Evolutionary conservation across 2,329 filamentous ascomycete species (phyloP), one percentile per base, ranked within the genome.

Genomic region (Neofusicoccum sp.): DNA sequence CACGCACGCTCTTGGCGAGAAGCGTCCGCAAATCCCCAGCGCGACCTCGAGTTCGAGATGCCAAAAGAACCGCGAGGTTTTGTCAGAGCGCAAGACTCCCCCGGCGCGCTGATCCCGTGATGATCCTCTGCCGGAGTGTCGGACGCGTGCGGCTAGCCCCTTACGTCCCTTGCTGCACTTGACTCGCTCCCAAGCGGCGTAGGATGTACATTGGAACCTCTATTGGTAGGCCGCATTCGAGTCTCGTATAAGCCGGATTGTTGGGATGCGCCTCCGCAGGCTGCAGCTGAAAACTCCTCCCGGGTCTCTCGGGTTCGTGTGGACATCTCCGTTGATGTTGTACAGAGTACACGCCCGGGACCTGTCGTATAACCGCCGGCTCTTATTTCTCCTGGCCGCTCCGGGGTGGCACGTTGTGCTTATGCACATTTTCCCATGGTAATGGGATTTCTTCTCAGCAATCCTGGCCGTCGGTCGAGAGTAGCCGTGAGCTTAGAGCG

Each of bases 381-480:
- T 20, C 3, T 12, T 20, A 30, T 12, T 33, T 56, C 51, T 56
- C 51, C 38, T 44, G 38, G 38, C 43, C 26, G 51, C 51, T n/a
- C 49, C 33, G 24, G 49, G 49, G 36, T 54, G 34, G 49, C 51
- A 56, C 51, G 38, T 56, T 56, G 51, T 56, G 51, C 51, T 41
- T 33, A 56, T 56, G 51, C 51, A 56, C 51, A 56, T 41, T 56
- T 20, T 43, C 51, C 51, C 51, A 56, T 56, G 51, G 51, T 56
- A 56, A 56, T 3, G 51, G 38, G 26, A 43, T 33, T 12, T 24
- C 51, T 43, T 8, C 38, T 44, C 4, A 5, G 31, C 51, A 7
- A 56, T 34, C 51, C 38, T 44, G 38, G 36, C 26, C 43, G 51
- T 56, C 51, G 51, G 51, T 24, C 26, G 30, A 33, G 26, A 1